These are phyloP conservation scores for Venturia oleaginea DNA, from an alignment of 2,329 filamentous ascomycete genomes.

Conservation along the genomic window DNA sequence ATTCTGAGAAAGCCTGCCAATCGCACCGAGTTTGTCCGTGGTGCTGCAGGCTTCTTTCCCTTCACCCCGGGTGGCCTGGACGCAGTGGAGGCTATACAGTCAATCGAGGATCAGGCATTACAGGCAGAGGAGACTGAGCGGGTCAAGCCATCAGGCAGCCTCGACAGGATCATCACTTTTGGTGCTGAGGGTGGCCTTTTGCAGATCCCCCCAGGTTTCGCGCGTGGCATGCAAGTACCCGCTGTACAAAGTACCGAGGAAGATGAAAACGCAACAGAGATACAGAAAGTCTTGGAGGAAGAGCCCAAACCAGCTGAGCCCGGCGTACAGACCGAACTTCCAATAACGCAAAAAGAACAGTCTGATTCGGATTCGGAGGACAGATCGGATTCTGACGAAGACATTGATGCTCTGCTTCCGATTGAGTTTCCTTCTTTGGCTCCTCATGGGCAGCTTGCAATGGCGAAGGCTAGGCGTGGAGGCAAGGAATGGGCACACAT, in stretches of 20 bases:
- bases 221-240: conserved; percentile 65
- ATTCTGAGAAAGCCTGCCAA: conserved; percentile 76
- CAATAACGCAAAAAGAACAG: conserved; percentile 29
- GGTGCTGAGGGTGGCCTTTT: conserved; percentile 68
- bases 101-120: conserved; percentile 67
- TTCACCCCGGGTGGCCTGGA: conserved; percentile 89
- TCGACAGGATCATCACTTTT: conserved; percentile 83
- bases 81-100: conserved; percentile 74
- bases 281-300: conserved; percentile 55
- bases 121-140: conserved; percentile 38
- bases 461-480: conserved; percentile 61
- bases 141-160: conserved; percentile 37
- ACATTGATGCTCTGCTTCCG: conserved; percentile 79
- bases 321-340: conserved; percentile 18
- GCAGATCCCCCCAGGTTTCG: conserved; percentile 72
- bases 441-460: conserved; percentile 66
- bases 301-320: conserved; percentile 24
- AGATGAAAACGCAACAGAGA: conserved; percentile 54
- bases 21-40: conserved; percentile 83
- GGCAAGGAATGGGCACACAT: conserved; percentile 95
- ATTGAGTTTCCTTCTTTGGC: conserved; percentile 89
- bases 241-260: conserved; percentile 48
- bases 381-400: conserved; percentile 40
- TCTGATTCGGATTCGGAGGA: conserved; percentile 36
- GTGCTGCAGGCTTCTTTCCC: conserved; percentile 86